Conservation (phyloP, 176 grass and related monocot species). For the Triticum turgidum region DNA sequence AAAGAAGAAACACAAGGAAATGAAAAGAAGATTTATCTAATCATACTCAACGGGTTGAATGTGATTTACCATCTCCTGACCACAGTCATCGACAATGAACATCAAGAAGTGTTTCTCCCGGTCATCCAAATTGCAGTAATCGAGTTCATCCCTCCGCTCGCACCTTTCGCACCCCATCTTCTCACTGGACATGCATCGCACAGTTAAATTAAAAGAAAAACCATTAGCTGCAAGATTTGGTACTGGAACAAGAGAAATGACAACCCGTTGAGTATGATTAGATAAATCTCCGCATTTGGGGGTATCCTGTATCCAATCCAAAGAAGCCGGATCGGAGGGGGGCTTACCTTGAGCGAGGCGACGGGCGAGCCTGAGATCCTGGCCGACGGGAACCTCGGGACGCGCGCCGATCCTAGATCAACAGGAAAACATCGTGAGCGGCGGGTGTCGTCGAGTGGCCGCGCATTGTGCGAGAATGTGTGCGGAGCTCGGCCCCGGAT, state of each 20-base stretch:
- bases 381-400: background rate
- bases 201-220: background rate
- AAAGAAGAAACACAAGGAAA: background rate
- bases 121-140: background rate
- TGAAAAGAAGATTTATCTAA: background rate
- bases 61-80: conserved; percentile 11
- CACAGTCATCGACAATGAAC: background rate
- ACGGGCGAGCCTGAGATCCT: background rate
- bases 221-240: background rate
- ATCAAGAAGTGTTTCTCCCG: conserved; percentile 5
- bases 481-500: background rate
- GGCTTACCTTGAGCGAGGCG: background rate
- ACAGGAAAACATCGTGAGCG: background rate
- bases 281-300: background rate
- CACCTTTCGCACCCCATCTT: conserved; percentile 9
- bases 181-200: background rate
- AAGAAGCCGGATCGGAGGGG: background rate
- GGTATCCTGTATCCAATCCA: background rate
- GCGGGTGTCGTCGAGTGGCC: too few species aligned
- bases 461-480: background rate
- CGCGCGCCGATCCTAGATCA: background rate
- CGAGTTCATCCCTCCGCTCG: background rate
- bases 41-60: background rate
- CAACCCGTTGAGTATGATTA: background rate
- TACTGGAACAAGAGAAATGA: background rate